These are phyloP conservation scores for Sungouiozyma ichnusensis DNA, from an alignment of 805 yeast species.

Conservation along the genomic window DNA sequence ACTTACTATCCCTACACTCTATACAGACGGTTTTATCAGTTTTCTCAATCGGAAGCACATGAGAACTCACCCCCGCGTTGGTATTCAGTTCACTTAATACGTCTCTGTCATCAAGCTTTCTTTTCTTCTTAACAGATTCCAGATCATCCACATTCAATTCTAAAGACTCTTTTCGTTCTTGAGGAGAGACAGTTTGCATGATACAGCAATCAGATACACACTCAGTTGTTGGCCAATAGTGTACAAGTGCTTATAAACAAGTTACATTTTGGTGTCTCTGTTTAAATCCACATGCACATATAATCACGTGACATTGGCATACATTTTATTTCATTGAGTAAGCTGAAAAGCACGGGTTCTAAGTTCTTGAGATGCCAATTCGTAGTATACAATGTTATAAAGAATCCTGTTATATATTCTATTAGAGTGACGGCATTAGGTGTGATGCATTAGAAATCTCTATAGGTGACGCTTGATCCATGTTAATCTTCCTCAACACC, in stretches of 20 bases:
- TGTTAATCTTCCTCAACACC: conserved; percentile 34
- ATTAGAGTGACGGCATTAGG: no score
- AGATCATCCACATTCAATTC: background rate
- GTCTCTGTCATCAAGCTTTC: background rate
- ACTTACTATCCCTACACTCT: background rate
- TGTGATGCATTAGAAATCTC: background rate
- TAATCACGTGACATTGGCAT: no score
- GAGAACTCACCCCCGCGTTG: background rate
- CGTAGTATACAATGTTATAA: background rate
- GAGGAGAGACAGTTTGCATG: background rate
- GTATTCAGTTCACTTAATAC: background rate
- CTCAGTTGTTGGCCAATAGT: no score
- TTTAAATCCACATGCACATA: no score
- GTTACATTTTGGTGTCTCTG: no score
- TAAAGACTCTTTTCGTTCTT: background rate
- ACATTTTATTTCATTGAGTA: no score
- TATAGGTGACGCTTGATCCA: no score
- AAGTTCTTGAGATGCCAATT: no score
- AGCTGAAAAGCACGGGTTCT: no score
- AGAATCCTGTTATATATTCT: background rate
- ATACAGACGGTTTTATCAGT: background rate
- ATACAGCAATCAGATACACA: no score
- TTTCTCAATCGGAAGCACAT: background rate
- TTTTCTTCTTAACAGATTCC: background rate
- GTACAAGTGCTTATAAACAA: no score